Evolutionary conservation across 768 basidiomycete genomes (phyloP), one percentile per base, ranked within the genome.

Genomic region (Gloeophyllum trabeum): DNA sequence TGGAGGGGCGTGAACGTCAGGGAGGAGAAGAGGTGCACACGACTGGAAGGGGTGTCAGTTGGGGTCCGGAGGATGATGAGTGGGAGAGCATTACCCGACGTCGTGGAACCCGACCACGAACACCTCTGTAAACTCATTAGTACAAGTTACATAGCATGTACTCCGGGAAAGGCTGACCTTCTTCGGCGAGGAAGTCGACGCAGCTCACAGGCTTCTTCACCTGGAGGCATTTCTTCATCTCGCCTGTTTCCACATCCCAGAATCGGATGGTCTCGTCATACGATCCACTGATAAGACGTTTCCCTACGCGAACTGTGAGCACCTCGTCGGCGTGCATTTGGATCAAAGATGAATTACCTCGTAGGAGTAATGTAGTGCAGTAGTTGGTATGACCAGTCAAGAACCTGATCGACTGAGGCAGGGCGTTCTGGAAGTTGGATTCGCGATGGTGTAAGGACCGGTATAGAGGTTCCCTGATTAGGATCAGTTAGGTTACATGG

Each of bases 51-150:
- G 6, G 48, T 14, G 48, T 49, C 26, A 23, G 10, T 26, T 34
- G n/a, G 2, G 21, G 23, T 39, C 30, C 13, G 41, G 30, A 21
- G 40, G 34, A 36, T n/a, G 26, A 20, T 25, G 30, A 28, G 10
- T n/a, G 3, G 34, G 24, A 14, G 21, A 7, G 23, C 20, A 39
- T 4, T 5, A 85, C 82, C 89, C 90, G 43, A 92, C 82, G 52
- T 93, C 91, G 47, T 92, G 88, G 61, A 91, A 92, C 0, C 90
- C 91, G 24, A 89, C 87, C 12, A 89, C 90, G 44, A 93, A 87
- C 3, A 92, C 85, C 72, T 88, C 81, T 86, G 46, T 13, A 24
- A n/a, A n/a, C n/a, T n/a, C n/a, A n/a, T n/a, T n/a, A n/a, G n/a
- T n/a, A 6, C 30, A 18, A 28, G 25, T 24, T 6, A 43, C 28